phyloP scores from a whole-genome alignment of 805 yeast species.

The Candida dajiaensis region DNA sequence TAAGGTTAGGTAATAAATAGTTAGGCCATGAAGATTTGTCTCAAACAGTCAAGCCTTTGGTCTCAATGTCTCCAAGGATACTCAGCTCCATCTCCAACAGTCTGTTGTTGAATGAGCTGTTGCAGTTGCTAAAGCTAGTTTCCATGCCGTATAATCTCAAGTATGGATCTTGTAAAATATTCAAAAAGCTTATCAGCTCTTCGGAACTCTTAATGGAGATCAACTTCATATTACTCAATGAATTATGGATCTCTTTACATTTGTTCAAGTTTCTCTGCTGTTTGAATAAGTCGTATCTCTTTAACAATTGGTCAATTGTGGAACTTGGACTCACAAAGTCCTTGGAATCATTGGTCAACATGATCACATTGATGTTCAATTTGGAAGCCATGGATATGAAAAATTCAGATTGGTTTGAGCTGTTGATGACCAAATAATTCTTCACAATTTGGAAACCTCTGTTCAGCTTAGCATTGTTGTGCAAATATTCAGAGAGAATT shows the following conservation, averaged over 20 bases:
- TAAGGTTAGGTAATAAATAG: conserved; percentile 1
- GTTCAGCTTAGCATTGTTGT: conserved; percentile 5
- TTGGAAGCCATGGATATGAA: conserved; percentile 15
- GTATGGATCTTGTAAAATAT: conserved; percentile 10
- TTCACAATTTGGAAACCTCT: conserved; percentile 5
- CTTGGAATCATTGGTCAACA: conserved; percentile 12
- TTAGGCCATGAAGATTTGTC: neutral
- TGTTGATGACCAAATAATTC: conserved; percentile 18
- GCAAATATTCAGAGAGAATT: conserved; percentile 9
- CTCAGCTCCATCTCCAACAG: conserved; percentile 17
- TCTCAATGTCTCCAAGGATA: conserved; percentile 16
- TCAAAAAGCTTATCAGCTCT: conserved; percentile 7
- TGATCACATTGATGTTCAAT: conserved; percentile 14
- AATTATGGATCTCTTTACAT: conserved; percentile 8
- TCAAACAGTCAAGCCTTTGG: conserved; percentile 3
- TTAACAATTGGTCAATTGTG: conserved; percentile 8
- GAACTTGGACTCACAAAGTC: conserved; percentile 16
- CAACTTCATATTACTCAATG: conserved; percentile 1
- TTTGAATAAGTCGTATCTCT: conserved; percentile 6
- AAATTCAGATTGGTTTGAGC: conserved; percentile 18
- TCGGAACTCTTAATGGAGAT: conserved; percentile 7
- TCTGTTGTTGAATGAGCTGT: conserved; percentile 7
- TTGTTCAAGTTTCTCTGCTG: conserved; percentile 6
- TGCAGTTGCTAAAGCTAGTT: neutral
- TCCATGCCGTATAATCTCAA: conserved; percentile 6